Base-by-base conservation (phyloP, 1,284 basidiomycete species). In the Xerocomus cyaneibrunnescens region DNA sequence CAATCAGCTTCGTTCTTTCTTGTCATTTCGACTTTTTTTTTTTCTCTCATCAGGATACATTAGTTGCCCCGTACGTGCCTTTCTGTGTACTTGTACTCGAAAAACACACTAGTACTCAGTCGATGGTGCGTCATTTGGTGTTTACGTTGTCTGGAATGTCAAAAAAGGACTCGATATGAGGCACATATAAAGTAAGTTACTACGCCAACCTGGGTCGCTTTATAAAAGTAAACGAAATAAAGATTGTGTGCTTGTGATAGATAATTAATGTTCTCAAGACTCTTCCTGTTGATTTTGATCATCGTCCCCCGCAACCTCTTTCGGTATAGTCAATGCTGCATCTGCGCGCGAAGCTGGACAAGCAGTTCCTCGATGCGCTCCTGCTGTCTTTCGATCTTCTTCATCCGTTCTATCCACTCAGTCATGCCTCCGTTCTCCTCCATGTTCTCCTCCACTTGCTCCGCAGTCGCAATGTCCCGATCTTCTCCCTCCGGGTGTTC, bases 311-410 rank as follows among this genome's bases (percentile, higher is more conserved):
- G 16, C 21, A 30, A 23, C 10, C 25, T 10, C 5, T 13, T n/a
- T 21, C 28, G 4, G 10, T 32, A 34, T 21, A 12, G 14, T 66
- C 50, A 54, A 19, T 34, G 50, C 34, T 52, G 61, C 31, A 68
- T 27, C 22, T 30, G 56, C 1, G 51, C 53, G 10, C 55, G 56
- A 42, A 66, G 59, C 28, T 63, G 59, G 13, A 66, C 35, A 22
- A 89, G 72, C 48, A 89, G 57, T 14, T 74, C 71, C 62, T 89
- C 87, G 42, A 89, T 87, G 55, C 81, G 75, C 62, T 76, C 72
- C 65, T 89, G 84, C 50, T 76, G 71, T 60, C 73, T 72, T 62
- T 90, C 87, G 47, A 90, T 82, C 28, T 70, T 68, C 2, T 77
- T 75, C 58, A 89, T 67, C 40, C 81, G 72, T 51, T 65, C 72